Conservation (phyloP, 495 filamentous ascomycete genomes). For the Penicillium riverlandense region DNA sequence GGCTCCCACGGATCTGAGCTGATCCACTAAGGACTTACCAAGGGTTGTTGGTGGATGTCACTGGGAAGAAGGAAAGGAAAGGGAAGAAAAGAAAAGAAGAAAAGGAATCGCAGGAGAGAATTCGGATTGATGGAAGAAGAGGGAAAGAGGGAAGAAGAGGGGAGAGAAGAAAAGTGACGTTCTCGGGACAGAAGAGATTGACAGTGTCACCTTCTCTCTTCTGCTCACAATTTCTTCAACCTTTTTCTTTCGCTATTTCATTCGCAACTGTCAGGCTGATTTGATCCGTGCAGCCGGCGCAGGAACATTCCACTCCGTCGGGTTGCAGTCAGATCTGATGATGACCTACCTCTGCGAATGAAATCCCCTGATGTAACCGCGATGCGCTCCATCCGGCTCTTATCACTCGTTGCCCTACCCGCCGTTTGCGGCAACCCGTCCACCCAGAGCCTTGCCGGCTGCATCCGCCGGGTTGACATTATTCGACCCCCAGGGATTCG, state of each 20-base stretch:
- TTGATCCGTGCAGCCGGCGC: slow-evolving; percentile 11
- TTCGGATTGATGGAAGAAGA: slow-evolving; percentile 1
- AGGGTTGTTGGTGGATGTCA: no score
- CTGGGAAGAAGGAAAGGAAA: slow-evolving; percentile 1
- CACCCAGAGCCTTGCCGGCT: no score
- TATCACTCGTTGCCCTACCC: no score
- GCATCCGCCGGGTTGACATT: no score
- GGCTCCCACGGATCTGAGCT: slow-evolving; percentile 27
- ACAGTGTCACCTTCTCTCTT: slow-evolving; percentile 1
- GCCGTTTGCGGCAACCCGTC: slow-evolving; percentile 2
- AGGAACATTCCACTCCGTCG: slow-evolving; percentile 13
- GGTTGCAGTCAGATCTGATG: slow-evolving; percentile 1
- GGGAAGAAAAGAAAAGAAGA: slow-evolving; percentile 2
- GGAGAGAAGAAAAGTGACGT: slow-evolving; percentile 7
- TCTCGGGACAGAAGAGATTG: slow-evolving; percentile 1
- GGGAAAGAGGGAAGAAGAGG: slow-evolving; percentile 3
- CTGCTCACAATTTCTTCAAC: background rate
- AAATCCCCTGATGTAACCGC: slow-evolving; percentile 1
- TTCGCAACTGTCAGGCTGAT: slow-evolving; percentile 6
- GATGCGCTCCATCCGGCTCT: background rate
- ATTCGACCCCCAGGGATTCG: no score
- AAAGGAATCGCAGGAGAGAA: slow-evolving; percentile 4
- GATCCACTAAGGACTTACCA: slow-evolving; percentile 1
- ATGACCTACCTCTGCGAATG: slow-evolving; percentile 1
- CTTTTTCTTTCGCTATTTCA: slow-evolving; percentile 1